Conservation (phyloP, 371 early-diverging fungal genomes). For the Mortierella sp. region DNA sequence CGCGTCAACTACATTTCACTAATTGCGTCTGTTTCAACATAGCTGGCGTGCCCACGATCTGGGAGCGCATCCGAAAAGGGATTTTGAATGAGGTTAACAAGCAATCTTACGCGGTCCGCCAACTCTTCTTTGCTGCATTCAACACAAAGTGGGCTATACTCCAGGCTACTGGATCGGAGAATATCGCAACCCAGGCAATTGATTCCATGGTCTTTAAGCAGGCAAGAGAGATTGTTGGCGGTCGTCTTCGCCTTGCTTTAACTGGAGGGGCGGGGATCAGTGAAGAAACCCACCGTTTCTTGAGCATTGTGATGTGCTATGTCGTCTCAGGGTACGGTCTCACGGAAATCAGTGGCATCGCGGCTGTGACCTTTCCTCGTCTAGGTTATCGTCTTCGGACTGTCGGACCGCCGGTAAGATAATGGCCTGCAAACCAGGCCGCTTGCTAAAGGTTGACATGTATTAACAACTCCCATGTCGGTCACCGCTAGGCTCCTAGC, state of each 20-base stretch:
- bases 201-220: constrained; percentile 84
- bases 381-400: constrained; percentile 62
- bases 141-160: constrained; percentile 78
- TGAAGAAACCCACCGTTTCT: constrained; percentile 84
- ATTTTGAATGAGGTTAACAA: constrained; percentile 75
- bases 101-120: constrained; percentile 65
- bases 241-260: constrained; percentile 82
- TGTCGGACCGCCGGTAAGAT: constrained; percentile 49
- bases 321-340: constrained; percentile 71
- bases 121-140: constrained; percentile 70
- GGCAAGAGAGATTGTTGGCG: constrained; percentile 86
- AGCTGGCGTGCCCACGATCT: constrained; percentile 90
- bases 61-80: constrained; percentile 89
- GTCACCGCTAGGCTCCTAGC: constrained; percentile 48
- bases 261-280: constrained; percentile 95
- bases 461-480: constrained; percentile 39
- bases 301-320: constrained; percentile 64
- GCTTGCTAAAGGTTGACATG: constrained; percentile 72
- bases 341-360: constrained; percentile 65
- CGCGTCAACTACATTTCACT: background rate
- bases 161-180: constrained; percentile 62
- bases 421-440: constrained; percentile 22
- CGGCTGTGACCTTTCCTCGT: constrained; percentile 63
- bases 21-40: background rate
- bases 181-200: constrained; percentile 73